phyloP scores from a whole-genome alignment of 2,329 filamentous ascomycete genomes.

The Colletotrichum neosansevieriae region DNA sequence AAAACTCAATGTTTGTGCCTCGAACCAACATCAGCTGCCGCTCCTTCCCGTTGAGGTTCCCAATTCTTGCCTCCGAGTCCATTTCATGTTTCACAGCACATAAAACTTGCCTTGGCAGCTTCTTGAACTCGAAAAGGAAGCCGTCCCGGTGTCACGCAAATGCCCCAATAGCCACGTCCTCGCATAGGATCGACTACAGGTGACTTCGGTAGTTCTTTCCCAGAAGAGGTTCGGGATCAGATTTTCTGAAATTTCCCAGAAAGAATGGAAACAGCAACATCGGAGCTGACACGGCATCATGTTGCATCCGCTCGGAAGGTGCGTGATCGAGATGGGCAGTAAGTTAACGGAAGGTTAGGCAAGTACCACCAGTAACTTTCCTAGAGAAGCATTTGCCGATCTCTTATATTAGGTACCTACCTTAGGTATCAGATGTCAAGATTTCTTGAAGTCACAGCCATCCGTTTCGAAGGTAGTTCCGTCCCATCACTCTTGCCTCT shows the following conservation, averaged over 20 bases:
- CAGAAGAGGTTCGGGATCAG: neutral
- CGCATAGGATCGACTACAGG: neutral
- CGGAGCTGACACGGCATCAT: too few relatives aligned
- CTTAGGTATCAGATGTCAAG: too few relatives aligned
- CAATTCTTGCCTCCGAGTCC: neutral
- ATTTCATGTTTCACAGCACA: neutral
- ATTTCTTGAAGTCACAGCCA: too few relatives aligned
- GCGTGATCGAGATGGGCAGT: neutral
- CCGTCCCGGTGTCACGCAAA: neutral
- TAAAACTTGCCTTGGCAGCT: neutral
- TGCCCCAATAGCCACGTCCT: neutral
- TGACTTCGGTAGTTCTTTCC: neutral
- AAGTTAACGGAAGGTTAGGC: neutral
- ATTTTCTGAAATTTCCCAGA: neutral
- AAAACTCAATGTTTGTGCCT: neutral
- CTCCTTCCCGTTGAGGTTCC: neutral
- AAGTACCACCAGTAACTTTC: neutral
- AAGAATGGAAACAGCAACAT: neutral
- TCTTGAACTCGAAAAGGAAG: neutral
- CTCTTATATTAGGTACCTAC: too few relatives aligned
- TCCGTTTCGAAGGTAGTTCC: too few relatives aligned
- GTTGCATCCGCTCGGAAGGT: constrained; percentile 11
- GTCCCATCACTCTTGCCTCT: too few relatives aligned
- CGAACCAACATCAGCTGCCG: neutral
- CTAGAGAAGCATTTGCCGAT: too few relatives aligned